These are phyloP conservation scores for Sporothrix pseudoabietina DNA, from an alignment of 2,329 filamentous ascomycete genomes.

Conservation along the genomic window DNA sequence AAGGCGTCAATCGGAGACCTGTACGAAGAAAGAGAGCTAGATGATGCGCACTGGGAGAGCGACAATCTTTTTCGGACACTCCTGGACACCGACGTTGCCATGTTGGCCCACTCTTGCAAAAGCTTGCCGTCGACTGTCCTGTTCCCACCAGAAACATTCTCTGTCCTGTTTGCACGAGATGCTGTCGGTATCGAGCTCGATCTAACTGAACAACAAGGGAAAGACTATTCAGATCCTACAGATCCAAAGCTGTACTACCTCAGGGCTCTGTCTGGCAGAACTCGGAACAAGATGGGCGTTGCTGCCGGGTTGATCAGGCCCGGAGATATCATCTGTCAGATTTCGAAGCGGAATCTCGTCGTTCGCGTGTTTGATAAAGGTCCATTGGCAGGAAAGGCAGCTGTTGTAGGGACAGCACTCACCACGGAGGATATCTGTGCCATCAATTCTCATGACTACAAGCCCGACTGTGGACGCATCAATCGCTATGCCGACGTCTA, in stretches of 20 bases:
- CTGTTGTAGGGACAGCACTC: background rate
- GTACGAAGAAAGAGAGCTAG: background rate
- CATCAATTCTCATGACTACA: background rate
- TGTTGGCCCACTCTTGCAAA: background rate
- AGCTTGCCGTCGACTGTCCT: background rate
- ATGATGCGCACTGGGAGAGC: background rate
- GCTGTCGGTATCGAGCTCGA: background rate
- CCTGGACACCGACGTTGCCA: background rate
- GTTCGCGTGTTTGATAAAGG: background rate
- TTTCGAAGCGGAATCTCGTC: background rate
- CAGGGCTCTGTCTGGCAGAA: background rate
- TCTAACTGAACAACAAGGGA: background rate
- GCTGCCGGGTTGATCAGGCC: background rate
- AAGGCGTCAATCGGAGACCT: background rate
- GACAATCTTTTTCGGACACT: background rate
- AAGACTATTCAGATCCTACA: background rate
- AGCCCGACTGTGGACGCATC: background rate
- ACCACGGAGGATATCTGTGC: background rate
- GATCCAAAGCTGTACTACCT: background rate
- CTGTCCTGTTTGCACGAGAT: background rate
- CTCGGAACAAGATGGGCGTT: background rate
- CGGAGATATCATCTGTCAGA: background rate
- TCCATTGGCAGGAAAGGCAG: background rate
- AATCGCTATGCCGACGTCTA: conserved; percentile 8
- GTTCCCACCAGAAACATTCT: background rate